A percentile compares a stretch with the other conserved stretches of the same genome.
These are phyloP conservation scores for Amphirosellinia nigrospora DNA, from an alignment of 495 filamentous ascomycete genomes.

Conservation along the genomic window DNA sequence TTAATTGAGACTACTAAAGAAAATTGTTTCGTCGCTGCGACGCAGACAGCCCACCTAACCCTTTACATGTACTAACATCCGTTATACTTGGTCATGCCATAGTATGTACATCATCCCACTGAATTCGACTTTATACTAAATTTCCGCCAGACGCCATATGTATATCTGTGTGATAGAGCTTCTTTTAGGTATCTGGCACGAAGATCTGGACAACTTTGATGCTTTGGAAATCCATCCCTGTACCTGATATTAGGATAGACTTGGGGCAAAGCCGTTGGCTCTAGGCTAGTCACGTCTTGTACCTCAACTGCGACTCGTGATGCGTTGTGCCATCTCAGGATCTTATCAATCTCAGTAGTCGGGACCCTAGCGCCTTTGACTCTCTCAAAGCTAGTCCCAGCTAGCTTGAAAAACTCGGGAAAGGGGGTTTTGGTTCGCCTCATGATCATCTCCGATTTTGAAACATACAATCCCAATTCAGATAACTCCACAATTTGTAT, in stretches of 20 bases:
- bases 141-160: not conserved
- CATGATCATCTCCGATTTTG: not conserved
- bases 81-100: not conserved
- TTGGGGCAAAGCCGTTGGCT: not conserved
- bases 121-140: not conserved
- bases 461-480: not conserved
- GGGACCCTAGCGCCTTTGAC: not conserved
- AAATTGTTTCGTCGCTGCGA: not conserved
- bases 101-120: not conserved
- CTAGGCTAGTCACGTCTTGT: not conserved
- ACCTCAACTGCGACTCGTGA: not conserved
- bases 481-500: not conserved
- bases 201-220: constrained; percentile 13
- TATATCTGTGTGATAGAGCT: not conserved
- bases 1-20: not conserved
- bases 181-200: not conserved
- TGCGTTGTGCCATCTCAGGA: not conserved
- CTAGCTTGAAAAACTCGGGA: constrained; percentile 1
- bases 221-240: not conserved
- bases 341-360: not conserved
- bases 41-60: not conserved
- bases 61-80: not conserved
- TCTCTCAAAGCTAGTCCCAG: not conserved
- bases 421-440: not conserved
- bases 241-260: not conserved